phyloP scores from a whole-genome alignment of 2,329 filamentous ascomycete species.

The Penicillium capsulatum region DNA sequence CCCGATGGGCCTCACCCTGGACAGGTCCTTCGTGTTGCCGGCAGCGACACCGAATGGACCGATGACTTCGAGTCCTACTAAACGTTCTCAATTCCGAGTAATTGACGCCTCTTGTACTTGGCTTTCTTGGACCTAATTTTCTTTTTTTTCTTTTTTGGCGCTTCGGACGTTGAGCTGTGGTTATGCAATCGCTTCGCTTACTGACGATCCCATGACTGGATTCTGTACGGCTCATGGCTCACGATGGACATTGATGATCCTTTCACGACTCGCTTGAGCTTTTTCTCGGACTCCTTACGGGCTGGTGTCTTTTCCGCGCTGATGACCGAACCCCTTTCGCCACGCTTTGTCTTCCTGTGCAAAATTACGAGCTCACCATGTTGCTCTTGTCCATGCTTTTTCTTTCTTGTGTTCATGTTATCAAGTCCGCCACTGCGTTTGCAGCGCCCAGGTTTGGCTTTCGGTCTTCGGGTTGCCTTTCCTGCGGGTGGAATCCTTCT shows the following conservation, averaged over 20 bases:
- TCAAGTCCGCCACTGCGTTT: slow-evolving; percentile 11
- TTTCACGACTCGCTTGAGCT: slow-evolving; percentile 14
- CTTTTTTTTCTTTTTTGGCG: slow-evolving; percentile 12
- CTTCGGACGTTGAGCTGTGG: slow-evolving; percentile 18
- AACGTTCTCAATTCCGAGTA: slow-evolving; percentile 12
- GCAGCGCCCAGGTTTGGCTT: slow-evolving; percentile 5
- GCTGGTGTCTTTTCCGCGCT: slow-evolving; percentile 14
- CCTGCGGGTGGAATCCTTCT: slow-evolving; percentile 9
- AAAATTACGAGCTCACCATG: slow-evolving; percentile 31
- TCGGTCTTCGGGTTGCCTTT: slow-evolving; percentile 1
- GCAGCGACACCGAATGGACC: slow-evolving; percentile 53
- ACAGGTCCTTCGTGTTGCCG: slow-evolving; percentile 45
- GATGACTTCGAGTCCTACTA: slow-evolving; percentile 48
- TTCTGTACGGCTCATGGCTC: slow-evolving; percentile 18
- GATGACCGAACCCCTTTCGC: slow-evolving; percentile 5
- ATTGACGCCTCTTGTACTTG: slow-evolving; percentile 8
- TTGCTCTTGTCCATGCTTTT: slow-evolving; percentile 20
- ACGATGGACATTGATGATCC: slow-evolving; percentile 19
- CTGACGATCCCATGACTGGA: slow-evolving; percentile 31
- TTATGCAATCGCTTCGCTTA: slow-evolving; percentile 17
- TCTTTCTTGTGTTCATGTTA: slow-evolving; percentile 18
- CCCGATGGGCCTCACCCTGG: slow-evolving; percentile 41
- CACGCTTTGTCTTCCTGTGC: slow-evolving; percentile 24
- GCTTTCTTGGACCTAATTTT: slow-evolving; percentile 2
- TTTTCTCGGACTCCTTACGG: slow-evolving; percentile 10